Base-by-base conservation (phyloP, 495 filamentous ascomycete species). In the Lasiosphaeris hirsuta region DNA sequence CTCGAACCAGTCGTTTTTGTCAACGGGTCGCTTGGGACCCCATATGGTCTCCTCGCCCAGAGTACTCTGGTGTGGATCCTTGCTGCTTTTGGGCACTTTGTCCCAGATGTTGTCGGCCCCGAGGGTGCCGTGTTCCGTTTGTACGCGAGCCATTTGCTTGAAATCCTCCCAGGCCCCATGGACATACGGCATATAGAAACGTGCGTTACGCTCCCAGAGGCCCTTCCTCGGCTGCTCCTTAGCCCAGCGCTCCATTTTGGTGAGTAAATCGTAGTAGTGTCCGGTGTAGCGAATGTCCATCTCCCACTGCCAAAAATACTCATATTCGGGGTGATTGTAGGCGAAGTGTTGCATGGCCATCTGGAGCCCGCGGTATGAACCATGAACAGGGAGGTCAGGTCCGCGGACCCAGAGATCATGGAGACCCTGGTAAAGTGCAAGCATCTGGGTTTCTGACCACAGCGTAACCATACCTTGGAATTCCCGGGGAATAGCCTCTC, bases 271-370 rank as follows among this genome's bases (percentile, higher is more conserved):
- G 70, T 96, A 94, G 79, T 87, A 96, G 71, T 98, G 92, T n/a
- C 94, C 95, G 0, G 88, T 96, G 69, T 96, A 96, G 3, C 94
- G 86, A 37, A 90, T 85, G 66, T 98, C 94, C 87, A 97, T 96
- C 72, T 98, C 94, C 92, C 92, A 97, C 65, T 98, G 92, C 94
- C 94, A 98, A 72, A 93, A 89, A 72, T 86, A 90, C 56, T 97
- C 95, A 67, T 94, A 98, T 66, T 97, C 92, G 0, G 90, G 89
- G 69, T 98, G 94, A 40, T 84, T 81, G 61, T 90, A 84, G 13
- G 93, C 87, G 65, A 96, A 98, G 69, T 89, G 87, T 65, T 97
- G 94, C 76, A 97, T 84, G 9, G 93, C 90, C 90, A 97, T 93
- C 67, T 90, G 91, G 19, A 90, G 84, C 56, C 87, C 89, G 40